Evolutionary conservation across 371 early-diverging fungal species (phyloP).

Genomic region (Mucor indicus): DNA sequence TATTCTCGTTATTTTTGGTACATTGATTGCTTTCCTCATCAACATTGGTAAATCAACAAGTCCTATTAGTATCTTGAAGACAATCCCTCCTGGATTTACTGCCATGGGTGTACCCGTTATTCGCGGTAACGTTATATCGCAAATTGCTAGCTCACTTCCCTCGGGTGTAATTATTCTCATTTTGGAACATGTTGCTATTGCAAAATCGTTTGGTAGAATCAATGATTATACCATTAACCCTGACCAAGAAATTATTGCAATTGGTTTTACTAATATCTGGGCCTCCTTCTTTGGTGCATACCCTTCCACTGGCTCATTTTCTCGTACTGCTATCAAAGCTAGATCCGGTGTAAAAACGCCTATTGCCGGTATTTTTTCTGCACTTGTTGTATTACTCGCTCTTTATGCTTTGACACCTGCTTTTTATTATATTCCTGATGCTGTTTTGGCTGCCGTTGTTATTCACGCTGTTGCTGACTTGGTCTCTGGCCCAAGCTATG

Average conservation of each 20-base stretch:
- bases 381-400: conserved; percentile 71
- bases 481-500: conserved; percentile 36
- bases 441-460: conserved; percentile 77
- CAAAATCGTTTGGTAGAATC: conserved; percentile 74
- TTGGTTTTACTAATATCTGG: conserved; percentile 79
- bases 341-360: conserved; percentile 82
- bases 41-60: conserved; percentile 35
- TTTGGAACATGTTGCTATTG: conserved; percentile 83
- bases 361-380: conserved; percentile 75
- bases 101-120: conserved; percentile 52
- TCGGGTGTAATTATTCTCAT: conserved; percentile 71
- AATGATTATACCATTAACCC: conserved; percentile 62
- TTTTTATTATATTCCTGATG: conserved; percentile 82
- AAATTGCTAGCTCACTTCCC: conserved; percentile 51
- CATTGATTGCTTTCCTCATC: conserved; percentile 41
- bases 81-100: conserved; percentile 68
- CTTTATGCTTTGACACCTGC: conserved; percentile 77
- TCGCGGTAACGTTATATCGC: conserved; percentile 29
- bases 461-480: conserved; percentile 69
- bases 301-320: conserved; percentile 49
- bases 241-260: conserved; percentile 84
- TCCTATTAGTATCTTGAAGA: conserved; percentile 62
- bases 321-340: conserved; percentile 71
- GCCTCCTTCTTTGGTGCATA: conserved; percentile 78
- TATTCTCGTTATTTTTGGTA: conserved; percentile 42